A percentile compares a stretch with the other conserved stretches of the same genome.
These are phyloP conservation scores for Tolypocladium pustulatum DNA, from an alignment of 2,329 filamentous ascomycete species.

Conservation along the genomic window DNA sequence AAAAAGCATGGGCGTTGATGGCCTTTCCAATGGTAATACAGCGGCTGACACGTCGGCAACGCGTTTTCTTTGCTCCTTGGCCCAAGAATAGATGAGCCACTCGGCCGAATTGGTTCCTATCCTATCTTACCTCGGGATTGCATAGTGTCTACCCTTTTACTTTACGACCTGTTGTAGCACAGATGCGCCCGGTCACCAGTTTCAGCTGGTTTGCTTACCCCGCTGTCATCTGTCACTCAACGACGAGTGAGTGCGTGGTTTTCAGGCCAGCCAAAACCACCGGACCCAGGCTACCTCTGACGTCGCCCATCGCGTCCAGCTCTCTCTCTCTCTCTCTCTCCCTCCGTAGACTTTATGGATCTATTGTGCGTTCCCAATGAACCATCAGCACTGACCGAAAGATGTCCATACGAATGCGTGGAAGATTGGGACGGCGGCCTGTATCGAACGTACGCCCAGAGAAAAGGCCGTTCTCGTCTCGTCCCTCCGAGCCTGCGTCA, in stretches of 20 bases:
- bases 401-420: conserved; percentile 12
- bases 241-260: neutral
- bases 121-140: too few relatives aligned
- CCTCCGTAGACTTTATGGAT: conserved; percentile 9
- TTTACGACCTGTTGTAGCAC: too few relatives aligned
- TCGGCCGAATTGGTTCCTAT: too few relatives aligned
- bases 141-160: too few relatives aligned
- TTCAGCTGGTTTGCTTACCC: too few relatives aligned
- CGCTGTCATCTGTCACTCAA: neutral
- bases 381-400: conserved; percentile 5
- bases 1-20: neutral
- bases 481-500: conserved; percentile 4
- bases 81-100: too few relatives aligned
- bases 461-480: conserved; percentile 6
- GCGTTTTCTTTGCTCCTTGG: neutral
- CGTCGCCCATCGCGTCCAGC: neutral
- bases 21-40: neutral
- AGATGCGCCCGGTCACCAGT: too few relatives aligned
- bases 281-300: too few relatives aligned
- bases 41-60: neutral
- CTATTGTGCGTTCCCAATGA: conserved; percentile 9
- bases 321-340: too few relatives aligned
- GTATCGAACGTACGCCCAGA: conserved; percentile 13
- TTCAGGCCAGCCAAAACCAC: neutral
- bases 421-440: conserved; percentile 15